Evolutionary conservation across 1,139 yeast species (phyloP), one percentile per base, ranked within the genome.

Genomic region (Hyphopichia wangnamkhiaoensis): DNA sequence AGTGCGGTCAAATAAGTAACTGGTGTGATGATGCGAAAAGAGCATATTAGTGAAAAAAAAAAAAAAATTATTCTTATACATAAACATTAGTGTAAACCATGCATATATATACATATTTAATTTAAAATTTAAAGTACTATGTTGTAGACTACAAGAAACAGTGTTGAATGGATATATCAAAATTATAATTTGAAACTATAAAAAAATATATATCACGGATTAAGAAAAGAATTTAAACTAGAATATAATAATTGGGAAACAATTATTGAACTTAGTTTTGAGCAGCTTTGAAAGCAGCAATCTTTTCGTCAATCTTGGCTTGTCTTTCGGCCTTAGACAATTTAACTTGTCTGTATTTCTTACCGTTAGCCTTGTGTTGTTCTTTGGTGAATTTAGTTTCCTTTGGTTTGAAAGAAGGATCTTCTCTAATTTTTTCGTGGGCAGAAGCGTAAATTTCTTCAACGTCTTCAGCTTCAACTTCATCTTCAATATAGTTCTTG

Each of bases 371-470:
- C 79, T 95, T 95, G 83, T 90, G 91, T 79, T 91, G 95, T 71
- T 85, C 98, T 84, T 89, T 89, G 81, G 96, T 77, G 88, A 76
- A 82, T 82, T 93, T 89, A 89, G 85, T 87, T 72, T 82, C 86
- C 61, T 95, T 78, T 71, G 90, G 88, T 80, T 84, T 85, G 86
- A 82, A 82, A 59, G 81, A 50, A 71, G 99, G 99, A 80, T 93
- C 94, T 54, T 70, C 98, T 80, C 98, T 91, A 80, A 93, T 93
- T 65, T 83, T 80, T 70, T 82, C 94, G 75, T 91, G 98, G 65
- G 98, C 98, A 62, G 82, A 85, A 56, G 82, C 65, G 91, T 91
- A 93, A 71, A 93, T 70, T 67, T 93, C 99, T 82, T 94, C 99
- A 60, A 93, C 68, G 58, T 85, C 90, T 66, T 93, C 98, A 61